Percentiles rank a stretch among this genome's conserved stretches.
Evolutionary conservation across 352 stramenopile species (phyloP).

Genomic region (Phytophthora multivora): DNA sequence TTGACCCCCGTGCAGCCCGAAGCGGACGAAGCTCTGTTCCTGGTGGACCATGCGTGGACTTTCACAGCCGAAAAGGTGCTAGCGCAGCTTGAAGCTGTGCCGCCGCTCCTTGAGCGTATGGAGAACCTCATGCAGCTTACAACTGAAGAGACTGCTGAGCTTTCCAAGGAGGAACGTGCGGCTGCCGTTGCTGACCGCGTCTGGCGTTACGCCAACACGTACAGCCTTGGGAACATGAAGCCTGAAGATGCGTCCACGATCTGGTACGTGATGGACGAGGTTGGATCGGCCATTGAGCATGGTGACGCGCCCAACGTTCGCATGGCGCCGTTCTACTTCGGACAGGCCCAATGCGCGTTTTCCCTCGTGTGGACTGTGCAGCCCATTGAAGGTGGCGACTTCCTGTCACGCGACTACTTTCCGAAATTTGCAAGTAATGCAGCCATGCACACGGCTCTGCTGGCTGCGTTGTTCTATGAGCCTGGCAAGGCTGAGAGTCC

Average conservation of each 20-base stretch:
- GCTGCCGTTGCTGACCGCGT: constrained; percentile 36
- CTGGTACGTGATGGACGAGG: constrained; percentile 70
- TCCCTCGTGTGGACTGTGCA: constrained; percentile 53
- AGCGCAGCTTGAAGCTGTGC: constrained; percentile 37
- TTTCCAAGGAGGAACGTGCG: constrained; percentile 33
- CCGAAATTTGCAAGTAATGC: constrained; percentile 31
- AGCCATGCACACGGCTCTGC: constrained; percentile 43
- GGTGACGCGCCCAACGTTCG: constrained; percentile 44
- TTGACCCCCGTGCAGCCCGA: constrained; percentile 38
- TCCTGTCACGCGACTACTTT: constrained; percentile 54
- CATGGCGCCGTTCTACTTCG: constrained; percentile 63
- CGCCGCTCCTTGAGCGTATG: constrained; percentile 49
- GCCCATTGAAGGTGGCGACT: constrained; percentile 48
- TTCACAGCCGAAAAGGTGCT: constrained; percentile 50
- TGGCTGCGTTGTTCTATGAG: constrained; percentile 51
- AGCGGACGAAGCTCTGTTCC: constrained; percentile 47
- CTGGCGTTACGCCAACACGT: constrained; percentile 60
- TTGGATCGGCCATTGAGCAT: constrained; percentile 60
- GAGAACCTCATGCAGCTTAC: constrained; percentile 51
- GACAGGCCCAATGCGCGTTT: constrained; percentile 46
- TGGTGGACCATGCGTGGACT: constrained; percentile 63
- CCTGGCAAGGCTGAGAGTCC: constrained; percentile 26
- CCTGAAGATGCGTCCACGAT: constrained; percentile 49
- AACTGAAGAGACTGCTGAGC: constrained; percentile 18
- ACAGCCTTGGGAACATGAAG: constrained; percentile 47